Evolutionary conservation across 2,329 filamentous ascomycete genomes (phyloP).

Genomic region (Neopestalotiopsis clavispora): DNA sequence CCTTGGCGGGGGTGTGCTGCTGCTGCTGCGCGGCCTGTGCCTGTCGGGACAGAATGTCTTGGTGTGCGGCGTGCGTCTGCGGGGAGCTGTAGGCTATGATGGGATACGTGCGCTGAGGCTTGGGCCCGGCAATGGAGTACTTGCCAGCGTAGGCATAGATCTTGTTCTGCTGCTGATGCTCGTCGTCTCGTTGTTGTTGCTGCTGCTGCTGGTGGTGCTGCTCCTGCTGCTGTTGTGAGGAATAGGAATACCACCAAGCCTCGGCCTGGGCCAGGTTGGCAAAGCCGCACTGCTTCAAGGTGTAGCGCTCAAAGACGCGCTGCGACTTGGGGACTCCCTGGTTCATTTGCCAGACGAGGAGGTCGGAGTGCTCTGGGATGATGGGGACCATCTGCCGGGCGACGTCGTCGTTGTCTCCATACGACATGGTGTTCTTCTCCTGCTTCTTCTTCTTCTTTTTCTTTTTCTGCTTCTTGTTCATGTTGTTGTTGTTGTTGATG

Average conservation of each 20-base stretch:
- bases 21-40: too few relatives aligned
- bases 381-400: too few relatives aligned
- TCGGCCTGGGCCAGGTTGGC: background rate
- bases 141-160: background rate
- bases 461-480: background rate
- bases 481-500: background rate
- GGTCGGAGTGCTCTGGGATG: too few relatives aligned
- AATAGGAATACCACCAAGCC: too few relatives aligned
- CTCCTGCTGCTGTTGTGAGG: background rate
- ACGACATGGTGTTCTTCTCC: too few relatives aligned
- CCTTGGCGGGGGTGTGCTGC: too few relatives aligned
- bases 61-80: background rate
- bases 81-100: background rate
- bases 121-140: background rate
- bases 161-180: background rate
- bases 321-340: too few relatives aligned
- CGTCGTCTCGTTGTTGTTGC: background rate
- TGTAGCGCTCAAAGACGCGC: too few relatives aligned
- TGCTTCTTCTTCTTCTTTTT: too few relatives aligned
- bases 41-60: too few relatives aligned
- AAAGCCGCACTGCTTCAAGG: constrained; percentile 9
- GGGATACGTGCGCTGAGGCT: constrained; percentile 3
- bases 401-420: too few relatives aligned
- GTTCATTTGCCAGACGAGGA: too few relatives aligned
- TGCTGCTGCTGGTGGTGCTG: background rate